Percentiles rank a stretch among this genome's conserved stretches.
phyloP scores from a whole-genome alignment of 495 filamentous ascomycete genomes.

The Xylaria nigripes region DNA sequence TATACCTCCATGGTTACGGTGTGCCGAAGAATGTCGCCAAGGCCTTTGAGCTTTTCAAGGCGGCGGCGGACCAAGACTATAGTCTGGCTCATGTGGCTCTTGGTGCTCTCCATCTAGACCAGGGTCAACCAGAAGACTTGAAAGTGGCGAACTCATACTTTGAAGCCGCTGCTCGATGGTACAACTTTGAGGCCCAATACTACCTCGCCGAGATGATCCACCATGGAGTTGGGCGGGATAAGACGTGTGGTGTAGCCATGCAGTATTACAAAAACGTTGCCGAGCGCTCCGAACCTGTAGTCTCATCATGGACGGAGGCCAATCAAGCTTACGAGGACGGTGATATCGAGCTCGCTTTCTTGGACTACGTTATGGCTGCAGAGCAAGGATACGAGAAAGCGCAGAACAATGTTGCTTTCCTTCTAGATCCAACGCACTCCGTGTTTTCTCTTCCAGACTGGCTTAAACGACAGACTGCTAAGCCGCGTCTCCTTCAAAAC shows the following conservation, averaged over 20 bases:
- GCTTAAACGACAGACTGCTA: conserved; percentile 28
- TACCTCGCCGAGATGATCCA: conserved; percentile 87
- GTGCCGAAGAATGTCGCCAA: conserved; percentile 62
- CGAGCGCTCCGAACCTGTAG: conserved; percentile 76
- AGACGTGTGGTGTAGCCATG: conserved; percentile 71
- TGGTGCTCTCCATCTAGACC: conserved; percentile 82
- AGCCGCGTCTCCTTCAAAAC: conserved; percentile 54
- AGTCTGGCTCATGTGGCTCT: conserved; percentile 75
- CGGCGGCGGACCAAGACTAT: conserved; percentile 77
- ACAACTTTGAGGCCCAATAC: conserved; percentile 88
- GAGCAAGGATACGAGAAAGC: conserved; percentile 93
- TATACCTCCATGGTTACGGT: conserved; percentile 81
- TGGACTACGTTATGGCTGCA: conserved; percentile 83
- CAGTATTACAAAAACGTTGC: conserved; percentile 92
- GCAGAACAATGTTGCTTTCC: conserved; percentile 88
- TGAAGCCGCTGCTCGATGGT: conserved; percentile 81
- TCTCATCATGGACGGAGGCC: conserved; percentile 78
- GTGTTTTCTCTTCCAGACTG: conserved; percentile 34
- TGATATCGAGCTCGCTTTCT: conserved; percentile 76
- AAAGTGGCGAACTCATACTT: conserved; percentile 74
- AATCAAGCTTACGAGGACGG: conserved; percentile 76
- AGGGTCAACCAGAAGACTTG: conserved; percentile 60
- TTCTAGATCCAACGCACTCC: conserved; percentile 73
- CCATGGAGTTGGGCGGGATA: conserved; percentile 70
- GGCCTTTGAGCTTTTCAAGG: conserved; percentile 73